Evolutionary conservation across 2,329 filamentous ascomycete species (phyloP), one percentile per base, ranked within the genome.

Genomic region (Calonectria honghensis): DNA sequence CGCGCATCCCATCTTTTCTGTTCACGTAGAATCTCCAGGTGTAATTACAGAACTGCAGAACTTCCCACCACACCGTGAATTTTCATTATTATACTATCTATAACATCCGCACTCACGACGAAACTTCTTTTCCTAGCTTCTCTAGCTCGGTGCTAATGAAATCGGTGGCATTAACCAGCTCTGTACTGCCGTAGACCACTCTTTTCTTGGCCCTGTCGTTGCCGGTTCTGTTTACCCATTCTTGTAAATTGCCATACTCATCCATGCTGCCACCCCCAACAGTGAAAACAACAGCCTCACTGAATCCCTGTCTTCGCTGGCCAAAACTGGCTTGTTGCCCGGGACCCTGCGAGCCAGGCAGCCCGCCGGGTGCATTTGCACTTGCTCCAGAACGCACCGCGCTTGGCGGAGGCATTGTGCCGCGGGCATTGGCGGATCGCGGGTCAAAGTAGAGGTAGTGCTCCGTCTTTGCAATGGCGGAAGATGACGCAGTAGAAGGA

Each of bases 211-310:
- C 90, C 11, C 92, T 90, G 70, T 91, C 90, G 18, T 92, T 92
- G 63, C 89, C 89, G 5, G 95, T 96, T 77, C 96, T 90, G 84
- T 92, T 92, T 6, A 96, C 95, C 97, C 97, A 99, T 83, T 98
- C 97, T 83, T 98, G 95, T 83, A 99, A 84, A 85, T 99, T 99
- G 27, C 96, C 96, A 83, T 98, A 99, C 84, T 99, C 97, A 80
- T 99, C 97, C 95, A 99, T 98, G 83, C 96, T 98, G 52, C 97
- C 97, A 61, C 97, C 97, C 5, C 97, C 97, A 4, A 97, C 95
- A 0, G 95, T 96, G 83, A 98, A 98, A n/a, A 98, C 95, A 70
- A 98, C 93, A 1, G 95, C 95, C 81, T 98, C 96, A 64, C 92
- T 94, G 85, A 96, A 98, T 0, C 95, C 96, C 82, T 98, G 96